Percentiles rank a stretch among this genome's conserved stretches.
phyloP scores from a whole-genome alignment of 257 asterid species.

The Scutellaria galericulata region DNA sequence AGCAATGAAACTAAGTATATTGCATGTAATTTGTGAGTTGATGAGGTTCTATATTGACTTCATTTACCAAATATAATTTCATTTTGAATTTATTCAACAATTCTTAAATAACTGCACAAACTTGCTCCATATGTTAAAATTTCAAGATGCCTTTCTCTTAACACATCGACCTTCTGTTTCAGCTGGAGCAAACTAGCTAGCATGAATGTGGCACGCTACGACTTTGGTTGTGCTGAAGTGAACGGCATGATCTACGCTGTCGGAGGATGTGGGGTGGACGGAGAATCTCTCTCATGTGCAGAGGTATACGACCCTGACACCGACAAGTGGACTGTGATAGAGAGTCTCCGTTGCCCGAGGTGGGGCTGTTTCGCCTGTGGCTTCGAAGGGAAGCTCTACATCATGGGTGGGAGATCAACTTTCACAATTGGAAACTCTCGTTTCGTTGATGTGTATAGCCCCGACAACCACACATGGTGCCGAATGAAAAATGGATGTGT shows the following conservation, averaged over 20 bases:
- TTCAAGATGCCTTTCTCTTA: too few species aligned
- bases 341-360: conserved; percentile 69
- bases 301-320: conserved; percentile 76
- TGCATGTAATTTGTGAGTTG: background rate
- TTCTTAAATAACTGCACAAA: background rate
- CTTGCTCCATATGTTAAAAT: too few species aligned
- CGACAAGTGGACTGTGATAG: conserved; percentile 62
- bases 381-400: conserved; percentile 68
- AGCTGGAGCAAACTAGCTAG: conserved; percentile 85
- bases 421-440: conserved; percentile 83
- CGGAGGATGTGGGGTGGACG: conserved; percentile 72
- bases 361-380: conserved; percentile 82
- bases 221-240: conserved; percentile 84
- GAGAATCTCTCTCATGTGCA: conserved; percentile 68
- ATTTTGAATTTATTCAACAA: background rate
- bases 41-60: background rate
- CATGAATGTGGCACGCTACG: conserved; percentile 79
- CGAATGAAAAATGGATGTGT: conserved; percentile 85
- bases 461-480: conserved; percentile 59
- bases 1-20: too few species aligned
- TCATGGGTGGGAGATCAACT: conserved; percentile 88
- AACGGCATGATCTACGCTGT: conserved; percentile 70
- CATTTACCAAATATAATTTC: background rate
- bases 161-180: background rate
- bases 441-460: conserved; percentile 65